Evolutionary conservation across 805 yeast genomes (phyloP), one percentile per base, ranked within the genome.

Genomic region (Pichia scutulata): DNA sequence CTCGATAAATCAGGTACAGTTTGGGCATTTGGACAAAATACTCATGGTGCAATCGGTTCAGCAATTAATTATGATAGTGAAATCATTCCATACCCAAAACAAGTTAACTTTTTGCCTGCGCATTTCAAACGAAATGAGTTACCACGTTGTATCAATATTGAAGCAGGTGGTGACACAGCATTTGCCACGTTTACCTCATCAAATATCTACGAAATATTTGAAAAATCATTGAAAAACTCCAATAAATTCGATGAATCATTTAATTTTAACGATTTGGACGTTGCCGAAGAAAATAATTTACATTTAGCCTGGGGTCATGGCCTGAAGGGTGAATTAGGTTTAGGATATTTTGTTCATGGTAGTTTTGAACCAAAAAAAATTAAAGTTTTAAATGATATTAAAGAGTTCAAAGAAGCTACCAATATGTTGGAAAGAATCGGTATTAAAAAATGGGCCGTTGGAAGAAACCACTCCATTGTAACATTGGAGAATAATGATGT

Each of bases 21-120:
- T n/a, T 86, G 84, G 79, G 77, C 89, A 1, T 90, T 93, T 79
- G 99, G 99, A 23, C 78, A 78, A 51, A 92, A 92, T 64, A 72
- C 78, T 4, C 80, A 70, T 64, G 98, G 98, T n/a, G 92, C 93
- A 60, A 72, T 92, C 49, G 96, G 92, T 12, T 72, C 79, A 44
- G 80, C 81, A 8, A 82, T 85, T 44, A 71, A 77, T 22, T 80
- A 80, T 61, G 80, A 79, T 52, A 79, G 84, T 18, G 92, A 85
- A 58, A 70, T 76, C 42, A 73, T 84, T 43, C 78, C 95, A 5
- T 78, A 81, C 39, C 99, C 99, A 2, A 76, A 74, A 42, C 70
- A 71, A 53, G 61, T 83, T 28, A 70, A 71, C 4, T 61, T 72
- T 2, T 66, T 78, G 39, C 39, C 46, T 10, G 59, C 62, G 9